Evolutionary conservation across 2,329 filamentous ascomycete species (phyloP).

Genomic region (Fusarium cyanostomum): DNA sequence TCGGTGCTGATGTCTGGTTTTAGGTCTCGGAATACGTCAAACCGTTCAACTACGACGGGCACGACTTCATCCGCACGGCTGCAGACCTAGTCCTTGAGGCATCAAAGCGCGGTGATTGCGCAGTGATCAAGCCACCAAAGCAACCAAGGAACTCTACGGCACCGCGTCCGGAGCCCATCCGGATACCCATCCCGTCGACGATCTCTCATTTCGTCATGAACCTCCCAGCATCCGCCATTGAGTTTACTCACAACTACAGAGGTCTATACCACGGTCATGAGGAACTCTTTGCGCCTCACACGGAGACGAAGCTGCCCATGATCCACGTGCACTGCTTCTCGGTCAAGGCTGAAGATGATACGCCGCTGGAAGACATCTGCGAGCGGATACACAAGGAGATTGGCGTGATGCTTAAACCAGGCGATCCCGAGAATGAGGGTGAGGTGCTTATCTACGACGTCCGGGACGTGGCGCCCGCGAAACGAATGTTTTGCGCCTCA

Average conservation of each 20-base stretch:
- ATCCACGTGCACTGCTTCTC: slow-evolving; percentile 97
- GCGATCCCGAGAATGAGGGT: slow-evolving; percentile 57
- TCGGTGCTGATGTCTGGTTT: slow-evolving; percentile 14
- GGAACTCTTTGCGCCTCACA: slow-evolving; percentile 69
- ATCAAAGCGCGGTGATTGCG: slow-evolving; percentile 61
- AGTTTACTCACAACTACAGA: slow-evolving; percentile 74
- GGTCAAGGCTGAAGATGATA: slow-evolving; percentile 79
- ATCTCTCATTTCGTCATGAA: slow-evolving; percentile 99
- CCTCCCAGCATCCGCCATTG: slow-evolving; percentile 87
- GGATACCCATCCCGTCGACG: slow-evolving; percentile 71
- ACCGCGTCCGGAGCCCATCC: slow-evolving; percentile 49
- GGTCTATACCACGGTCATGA: slow-evolving; percentile 83
- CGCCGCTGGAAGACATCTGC: slow-evolving; percentile 63
- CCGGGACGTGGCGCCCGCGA: slow-evolving; percentile 88
- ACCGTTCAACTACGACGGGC: slow-evolving; percentile 84
- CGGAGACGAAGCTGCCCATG: slow-evolving; percentile 73
- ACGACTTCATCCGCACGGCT: slow-evolving; percentile 78
- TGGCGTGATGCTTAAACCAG: slow-evolving; percentile 53
- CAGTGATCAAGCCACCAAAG: slow-evolving; percentile 57
- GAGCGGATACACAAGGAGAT: slow-evolving; percentile 54
- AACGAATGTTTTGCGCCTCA: slow-evolving; percentile 96
- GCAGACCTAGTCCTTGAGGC: slow-evolving; percentile 68
- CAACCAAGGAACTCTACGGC: slow-evolving; percentile 51
- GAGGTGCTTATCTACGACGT: slow-evolving; percentile 73
- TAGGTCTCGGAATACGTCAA: slow-evolving; percentile 75